Base-by-base conservation (phyloP, 331 rosid species). In the Prunus yedoensis region DNA sequence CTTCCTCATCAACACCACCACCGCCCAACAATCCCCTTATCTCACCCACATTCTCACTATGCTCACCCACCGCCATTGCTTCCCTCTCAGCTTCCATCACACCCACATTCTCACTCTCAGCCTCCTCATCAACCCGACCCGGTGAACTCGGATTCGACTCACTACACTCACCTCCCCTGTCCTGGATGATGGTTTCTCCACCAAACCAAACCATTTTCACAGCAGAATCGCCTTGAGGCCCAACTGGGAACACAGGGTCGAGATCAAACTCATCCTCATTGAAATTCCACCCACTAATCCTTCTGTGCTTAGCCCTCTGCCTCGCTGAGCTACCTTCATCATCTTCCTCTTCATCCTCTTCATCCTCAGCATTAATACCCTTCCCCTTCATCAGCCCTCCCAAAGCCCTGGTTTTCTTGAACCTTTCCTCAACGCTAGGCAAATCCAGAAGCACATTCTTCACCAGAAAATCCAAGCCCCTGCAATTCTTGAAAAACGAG, bases 241-340 rank as follows among this genome's bases (percentile, higher is more conserved):
- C 74, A 3, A 65, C 74, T 3, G 87, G 90, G 28, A 88, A 88
- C 0, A 83, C 82, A 1, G 94, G 89, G 16, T 86, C 78, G 18
- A 91, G 86, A 15, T 85, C 58, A 54, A 91, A 82, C 2, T 83
- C 88, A 0, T 89, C 89, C 79, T 91, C 89, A 52, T 91, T 87
- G 78, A 88, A 89, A 59, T 89, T 88, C 93, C 93, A 89, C 10
- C 90, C 89, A 53, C 90, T 88, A 4, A 91, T 85, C 78, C 90
- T 89, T 73, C 90, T 79, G 20, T 74, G 75, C 35, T 81, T 88
- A 20, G 58, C 74, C 12, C 30, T 77, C 17, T 2, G 20, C 58
- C 61, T 28, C 81, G 12, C 30, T 8, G 14, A 35, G 2, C 78
- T 74, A 1, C 23, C 75, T 1, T 63, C 84, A 0, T 77, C 86